These are phyloP conservation scores for Aethionema arabicum DNA, from an alignment of 345 rosid genomes.

Conservation along the genomic window DNA sequence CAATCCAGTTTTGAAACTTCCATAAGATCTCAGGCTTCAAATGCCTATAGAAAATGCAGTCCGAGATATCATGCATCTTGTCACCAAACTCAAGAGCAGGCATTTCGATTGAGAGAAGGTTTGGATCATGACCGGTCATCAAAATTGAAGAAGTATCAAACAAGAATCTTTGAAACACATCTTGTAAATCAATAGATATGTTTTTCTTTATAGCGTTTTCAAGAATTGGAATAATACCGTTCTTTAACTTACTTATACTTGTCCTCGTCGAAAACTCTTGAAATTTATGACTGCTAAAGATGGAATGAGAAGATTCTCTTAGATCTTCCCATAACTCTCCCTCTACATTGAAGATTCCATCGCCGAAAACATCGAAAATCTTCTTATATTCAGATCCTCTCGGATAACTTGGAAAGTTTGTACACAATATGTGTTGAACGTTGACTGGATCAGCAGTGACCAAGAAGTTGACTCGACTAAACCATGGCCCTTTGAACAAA, in stretches of 20 bases:
- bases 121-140: too few species aligned
- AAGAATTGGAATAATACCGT: slow-evolving; percentile 29
- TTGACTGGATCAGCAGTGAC: too few species aligned
- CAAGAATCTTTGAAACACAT: too few species aligned
- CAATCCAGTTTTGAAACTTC: slow-evolving; percentile 32
- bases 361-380: slow-evolving; percentile 32
- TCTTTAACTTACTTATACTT: slow-evolving; percentile 6
- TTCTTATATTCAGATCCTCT: slow-evolving; percentile 37
- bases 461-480: too few species aligned
- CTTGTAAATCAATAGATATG: slow-evolving; percentile 36
- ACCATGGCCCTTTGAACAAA: too few species aligned
- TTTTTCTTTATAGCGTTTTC: slow-evolving; percentile 22
- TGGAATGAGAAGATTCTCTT: slow-evolving; percentile 25
- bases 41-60: slow-evolving; percentile 23
- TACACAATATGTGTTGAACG: slow-evolving; percentile 24
- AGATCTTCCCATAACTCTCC: slow-evolving; percentile 31
- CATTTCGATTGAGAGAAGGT: slow-evolving; percentile 33
- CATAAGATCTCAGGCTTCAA: slow-evolving; percentile 27
- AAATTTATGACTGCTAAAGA: slow-evolving; percentile 23
- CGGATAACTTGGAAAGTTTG: slow-evolving; percentile 32
- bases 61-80: slow-evolving; percentile 36
- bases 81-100: slow-evolving; percentile 28
- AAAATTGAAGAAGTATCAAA: too few species aligned
- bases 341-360: slow-evolving; percentile 35
- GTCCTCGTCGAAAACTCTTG: slow-evolving; percentile 25